A percentile compares a stretch with the other conserved stretches of the same genome.
Evolutionary conservation across 768 basidiomycete species (phyloP).

Genomic region (Serpula lacrymans): DNA sequence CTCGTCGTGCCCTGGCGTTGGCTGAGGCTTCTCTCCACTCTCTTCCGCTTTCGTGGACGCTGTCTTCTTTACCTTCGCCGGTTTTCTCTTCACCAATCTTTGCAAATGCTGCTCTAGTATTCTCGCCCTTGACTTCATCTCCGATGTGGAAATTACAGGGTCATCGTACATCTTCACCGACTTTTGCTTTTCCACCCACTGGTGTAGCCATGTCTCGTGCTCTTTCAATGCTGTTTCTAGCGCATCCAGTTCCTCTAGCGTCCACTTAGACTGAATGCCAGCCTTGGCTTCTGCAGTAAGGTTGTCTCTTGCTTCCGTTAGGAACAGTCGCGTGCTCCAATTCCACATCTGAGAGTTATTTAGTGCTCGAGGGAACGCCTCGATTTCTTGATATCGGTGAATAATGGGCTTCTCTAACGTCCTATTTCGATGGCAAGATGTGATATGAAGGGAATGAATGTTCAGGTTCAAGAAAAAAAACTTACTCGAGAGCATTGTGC

Average conservation of each 20-base stretch:
- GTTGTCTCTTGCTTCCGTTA: conserved; percentile 73
- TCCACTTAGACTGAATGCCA: conserved; percentile 75
- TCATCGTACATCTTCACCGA: conserved; percentile 68
- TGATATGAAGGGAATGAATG: not conserved
- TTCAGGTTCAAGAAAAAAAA: conserved; percentile 10
- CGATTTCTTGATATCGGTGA: conserved; percentile 85
- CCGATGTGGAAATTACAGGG: conserved; percentile 80
- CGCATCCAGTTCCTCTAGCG: conserved; percentile 75
- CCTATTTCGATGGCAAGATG: conserved; percentile 36
- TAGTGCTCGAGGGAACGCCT: conserved; percentile 78
- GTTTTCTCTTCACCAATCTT: conserved; percentile 64
- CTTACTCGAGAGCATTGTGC: conserved; percentile 81
- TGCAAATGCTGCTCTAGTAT: conserved; percentile 72
- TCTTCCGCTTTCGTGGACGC: conserved; percentile 29
- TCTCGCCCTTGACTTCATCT: conserved; percentile 84
- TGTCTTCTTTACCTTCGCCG: conserved; percentile 59
- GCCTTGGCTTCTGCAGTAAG: conserved; percentile 60
- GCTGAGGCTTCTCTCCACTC: conserved; percentile 14
- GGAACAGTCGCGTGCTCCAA: conserved; percentile 86
- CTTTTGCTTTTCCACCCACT: conserved; percentile 82
- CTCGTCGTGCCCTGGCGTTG: conserved; percentile 24
- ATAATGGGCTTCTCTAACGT: conserved; percentile 77
- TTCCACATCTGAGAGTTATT: conserved; percentile 85
- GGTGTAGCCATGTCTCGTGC: conserved; percentile 81
- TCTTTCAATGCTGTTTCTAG: conserved; percentile 77